Base-by-base conservation (phyloP, 495 filamentous ascomycete genomes). In the Mycothermus thermophilus region DNA sequence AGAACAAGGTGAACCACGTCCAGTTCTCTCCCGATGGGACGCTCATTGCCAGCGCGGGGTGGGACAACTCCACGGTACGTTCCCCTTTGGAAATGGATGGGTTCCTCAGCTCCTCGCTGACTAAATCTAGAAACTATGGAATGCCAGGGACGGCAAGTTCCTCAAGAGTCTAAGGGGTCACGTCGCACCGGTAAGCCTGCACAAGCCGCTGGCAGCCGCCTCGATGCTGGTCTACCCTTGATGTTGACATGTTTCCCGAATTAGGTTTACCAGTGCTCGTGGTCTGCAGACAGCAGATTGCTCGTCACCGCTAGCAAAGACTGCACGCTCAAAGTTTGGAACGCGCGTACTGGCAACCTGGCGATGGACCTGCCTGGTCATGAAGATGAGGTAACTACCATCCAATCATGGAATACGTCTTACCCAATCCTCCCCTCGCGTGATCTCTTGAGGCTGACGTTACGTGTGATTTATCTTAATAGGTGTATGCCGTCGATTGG, bases 1-100 rank as follows among this genome's bases (percentile, higher is more conserved):
- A 94, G 51, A 96, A 95, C 54, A 82, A 83, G 47, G 83, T 99
- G 38, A 96, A 95, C 58, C 79, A 95, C 52, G 85, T 95, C 11
- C 80, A 78, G 5, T 95, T 96, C 63, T 94, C 85, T 0, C 83
- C 87, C 0, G 83, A 93, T 46, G 86, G 83, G 38, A 64, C 71
- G 1, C 64, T 83, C 34, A 90, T 99, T 46, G 92, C 92, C 1
- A 86, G 78, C 5, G 77, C 81, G 12, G 75, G 74, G 19, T 99
- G 87, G 58, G 92, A 99, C 55, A 96, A 96, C 55, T 60, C 10
- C 28, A 50, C 47, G 11, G 42, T 45, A 5, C 33, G 42, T 31
- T 5, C 3, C 13, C 22, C 13, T 10, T 9, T n/a, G n/a, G n/a
- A n/a, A n/a, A n/a, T n/a, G n/a, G n/a, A n/a, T n/a, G n/a, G n/a